These are phyloP conservation scores for Mycena sp. DNA, from an alignment of 1,284 basidiomycete genomes.

Conservation along the genomic window DNA sequence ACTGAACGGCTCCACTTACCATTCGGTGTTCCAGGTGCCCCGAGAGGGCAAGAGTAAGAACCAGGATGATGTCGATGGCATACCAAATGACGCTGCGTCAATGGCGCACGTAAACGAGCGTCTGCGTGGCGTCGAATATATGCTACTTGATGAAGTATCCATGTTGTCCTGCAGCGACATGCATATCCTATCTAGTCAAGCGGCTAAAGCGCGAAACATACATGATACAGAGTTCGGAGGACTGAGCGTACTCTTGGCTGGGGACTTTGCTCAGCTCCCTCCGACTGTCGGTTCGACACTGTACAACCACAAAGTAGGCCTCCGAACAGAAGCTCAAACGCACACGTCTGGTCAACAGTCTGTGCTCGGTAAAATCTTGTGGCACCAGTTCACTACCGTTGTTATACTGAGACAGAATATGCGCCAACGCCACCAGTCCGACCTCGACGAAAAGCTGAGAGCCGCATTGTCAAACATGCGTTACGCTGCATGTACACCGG, in stretches of 20 bases:
- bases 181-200: constrained; percentile 28
- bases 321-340: not conserved
- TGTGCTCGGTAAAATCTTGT: not conserved
- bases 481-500: not conserved
- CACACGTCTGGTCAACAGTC: not conserved
- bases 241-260: not conserved
- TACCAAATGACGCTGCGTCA: not conserved
- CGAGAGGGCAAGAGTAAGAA: constrained; percentile 22
- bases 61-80: not conserved
- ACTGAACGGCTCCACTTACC: constrained; percentile 41
- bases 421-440: not conserved
- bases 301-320: not conserved
- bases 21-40: constrained; percentile 32
- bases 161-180: constrained; percentile 40
- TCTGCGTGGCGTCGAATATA: not conserved
- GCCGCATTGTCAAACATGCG: not conserved
- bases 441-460: not conserved
- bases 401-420: not conserved
- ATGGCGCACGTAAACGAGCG: not conserved
- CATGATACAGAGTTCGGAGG: constrained; percentile 1
- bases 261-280: not conserved
- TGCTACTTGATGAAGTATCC: not conserved
- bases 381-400: not conserved
- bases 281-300: not conserved
- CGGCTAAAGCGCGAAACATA: constrained; percentile 8